Percentiles rank a stretch among this genome's conserved stretches.
These are phyloP conservation scores for Fusarium musae DNA, from an alignment of 2,329 filamentous ascomycete species.

Conservation along the genomic window DNA sequence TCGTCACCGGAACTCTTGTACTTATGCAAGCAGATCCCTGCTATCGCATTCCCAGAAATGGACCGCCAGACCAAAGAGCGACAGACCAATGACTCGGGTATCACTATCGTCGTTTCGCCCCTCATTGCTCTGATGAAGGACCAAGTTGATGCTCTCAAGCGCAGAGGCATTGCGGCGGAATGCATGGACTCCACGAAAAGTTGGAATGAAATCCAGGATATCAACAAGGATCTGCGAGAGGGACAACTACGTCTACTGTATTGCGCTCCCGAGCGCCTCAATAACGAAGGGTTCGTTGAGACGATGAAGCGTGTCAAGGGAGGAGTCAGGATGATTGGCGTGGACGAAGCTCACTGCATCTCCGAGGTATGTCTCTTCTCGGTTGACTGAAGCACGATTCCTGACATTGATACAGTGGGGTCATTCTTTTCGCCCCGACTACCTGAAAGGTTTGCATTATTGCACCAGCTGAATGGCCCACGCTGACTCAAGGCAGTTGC, in stretches of 20 bases:
- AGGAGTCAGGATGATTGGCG: slow-evolving; percentile 65
- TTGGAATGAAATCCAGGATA: slow-evolving; percentile 56
- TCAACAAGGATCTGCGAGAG: slow-evolving; percentile 52
- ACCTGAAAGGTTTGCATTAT: slow-evolving; percentile 56
- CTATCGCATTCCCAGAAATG: slow-evolving; percentile 58
- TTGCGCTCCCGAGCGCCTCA: slow-evolving; percentile 68
- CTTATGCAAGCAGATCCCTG: slow-evolving; percentile 54
- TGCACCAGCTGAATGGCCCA: neutral
- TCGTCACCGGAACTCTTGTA: neutral
- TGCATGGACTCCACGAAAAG: slow-evolving; percentile 67
- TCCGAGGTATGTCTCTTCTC: slow-evolving; percentile 47
- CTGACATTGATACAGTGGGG: slow-evolving; percentile 53
- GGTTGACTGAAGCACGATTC: accelerated
- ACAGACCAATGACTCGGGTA: slow-evolving; percentile 53
- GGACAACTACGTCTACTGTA: slow-evolving; percentile 66
- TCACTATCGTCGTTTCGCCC: slow-evolving; percentile 67
- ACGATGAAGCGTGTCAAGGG: slow-evolving; percentile 65
- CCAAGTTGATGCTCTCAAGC: slow-evolving; percentile 65
- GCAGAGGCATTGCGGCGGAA: slow-evolving; percentile 62
- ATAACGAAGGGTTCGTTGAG: slow-evolving; percentile 69
- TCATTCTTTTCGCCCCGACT: slow-evolving; percentile 61
- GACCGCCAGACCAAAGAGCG: slow-evolving; percentile 48
- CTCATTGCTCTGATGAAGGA: slow-evolving; percentile 70
- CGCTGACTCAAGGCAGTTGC: slow-evolving; percentile 52
- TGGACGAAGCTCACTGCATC: slow-evolving; percentile 70